Base-by-base conservation (phyloP, 768 basidiomycete species). In the Russula griseocarnosa region DNA sequence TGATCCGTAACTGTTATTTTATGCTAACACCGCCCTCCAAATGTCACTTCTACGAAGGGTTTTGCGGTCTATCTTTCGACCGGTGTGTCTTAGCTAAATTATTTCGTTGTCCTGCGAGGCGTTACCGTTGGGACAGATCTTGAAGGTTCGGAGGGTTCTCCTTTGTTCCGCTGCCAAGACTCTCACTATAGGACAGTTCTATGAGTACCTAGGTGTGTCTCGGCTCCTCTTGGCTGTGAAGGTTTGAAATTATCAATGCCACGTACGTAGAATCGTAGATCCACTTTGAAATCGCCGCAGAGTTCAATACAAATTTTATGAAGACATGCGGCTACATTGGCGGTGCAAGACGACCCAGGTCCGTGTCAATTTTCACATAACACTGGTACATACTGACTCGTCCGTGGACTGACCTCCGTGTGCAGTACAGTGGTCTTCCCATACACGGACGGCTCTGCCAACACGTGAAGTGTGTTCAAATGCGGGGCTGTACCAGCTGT, bases 361-460 rank as follows among this genome's bases (percentile, higher is more conserved):
- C 40, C 49, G 59, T 46, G 38, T 36, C 20, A 49, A 34, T 10
- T 56, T 36, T 46, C 22, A 10, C 44, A 40, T 38, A 54, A 49
- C 26, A 22, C 38, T n/a, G n/a, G n/a, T n/a, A n/a, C n/a, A 36
- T 20, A 14, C 57, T 53, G 46, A 40, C 59, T 53, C 52, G 59
- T 22, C 44, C 54, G 13, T 58, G 46, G 38, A 53, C 55, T 50
- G 6, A 58, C 20, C 42, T 36, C 49, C 52, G 24, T 36, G 36
- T 53, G 36, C 60, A 67, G 62, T 67, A 10, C 67, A 69, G 9
- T 69, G 67, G 67, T 54, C 67, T 1, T 56, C 66, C 1, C 67
- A 69, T 42, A 69, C 66, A 0, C 58, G 66, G 26, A 47, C 55
- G 26, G 44, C 58, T 53, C 42, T 62, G 18, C 67, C 67, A 7